Conservation (phyloP, 1,139 yeast genomes). For the Sugiyamaella xylanicola region DNA sequence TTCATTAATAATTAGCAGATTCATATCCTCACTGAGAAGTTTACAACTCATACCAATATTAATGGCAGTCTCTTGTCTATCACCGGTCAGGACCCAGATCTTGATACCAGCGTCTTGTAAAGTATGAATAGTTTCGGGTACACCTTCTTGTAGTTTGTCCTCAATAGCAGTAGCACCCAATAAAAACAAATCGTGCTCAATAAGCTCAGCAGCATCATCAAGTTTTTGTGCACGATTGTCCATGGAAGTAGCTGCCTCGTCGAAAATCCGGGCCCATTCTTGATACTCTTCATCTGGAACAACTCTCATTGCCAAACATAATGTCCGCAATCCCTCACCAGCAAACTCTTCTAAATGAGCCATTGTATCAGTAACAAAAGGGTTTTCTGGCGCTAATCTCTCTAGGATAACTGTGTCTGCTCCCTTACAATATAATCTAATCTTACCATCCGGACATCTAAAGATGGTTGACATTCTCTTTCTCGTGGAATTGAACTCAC, state of each 20-base stretch:
- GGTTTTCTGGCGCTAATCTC: conserved; percentile 72
- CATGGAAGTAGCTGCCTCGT: conserved; percentile 81
- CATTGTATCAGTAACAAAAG: conserved; percentile 77
- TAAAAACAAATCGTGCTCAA: conserved; percentile 76
- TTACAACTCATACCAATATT: conserved; percentile 98
- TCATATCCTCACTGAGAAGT: conserved; percentile 93
- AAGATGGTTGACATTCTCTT: conserved; percentile 97
- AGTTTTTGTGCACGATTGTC: conserved; percentile 72
- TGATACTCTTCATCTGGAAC: conserved; percentile 77
- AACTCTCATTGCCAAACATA: conserved; percentile 87
- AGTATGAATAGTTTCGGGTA: conserved; percentile 94
- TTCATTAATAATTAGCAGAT: conserved; percentile 84
- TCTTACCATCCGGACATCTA: conserved; percentile 91
- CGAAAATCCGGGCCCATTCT: conserved; percentile 61
- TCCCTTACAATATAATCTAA: conserved; percentile 90
- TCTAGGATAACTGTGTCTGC: conserved; percentile 96
- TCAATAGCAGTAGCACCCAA: conserved; percentile 98
- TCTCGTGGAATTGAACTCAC: conserved; percentile 96
- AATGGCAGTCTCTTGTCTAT: conserved; percentile 98
- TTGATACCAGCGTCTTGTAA: conserved; percentile 95
- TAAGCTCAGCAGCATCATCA: conserved; percentile 81
- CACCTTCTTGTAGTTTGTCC: conserved; percentile 96
- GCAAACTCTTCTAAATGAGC: conserved; percentile 96
- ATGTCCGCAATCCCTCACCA: conserved; percentile 90
- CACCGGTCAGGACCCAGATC: conserved; percentile 98